phyloP scores from a whole-genome alignment of 1,284 basidiomycete species.

The Melampsora americana region DNA sequence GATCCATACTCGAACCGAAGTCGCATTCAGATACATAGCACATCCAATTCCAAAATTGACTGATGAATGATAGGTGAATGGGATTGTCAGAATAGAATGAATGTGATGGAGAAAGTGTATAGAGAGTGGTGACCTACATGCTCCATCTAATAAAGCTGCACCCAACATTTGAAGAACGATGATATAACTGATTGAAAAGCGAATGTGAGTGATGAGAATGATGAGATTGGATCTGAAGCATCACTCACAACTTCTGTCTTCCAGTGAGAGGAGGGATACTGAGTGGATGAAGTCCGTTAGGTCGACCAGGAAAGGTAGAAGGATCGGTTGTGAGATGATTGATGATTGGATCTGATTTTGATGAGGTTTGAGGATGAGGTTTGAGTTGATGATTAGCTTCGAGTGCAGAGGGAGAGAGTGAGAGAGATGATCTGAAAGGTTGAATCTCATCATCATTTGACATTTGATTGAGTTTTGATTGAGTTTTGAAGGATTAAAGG shows the following conservation, averaged over 20 bases:
- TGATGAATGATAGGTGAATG: not conserved
- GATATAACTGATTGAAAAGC: conserved; percentile 37
- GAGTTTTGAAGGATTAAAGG: too few relatives aligned
- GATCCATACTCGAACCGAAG: conserved; percentile 30
- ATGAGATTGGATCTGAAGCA: not conserved
- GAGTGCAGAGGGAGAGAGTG: not conserved
- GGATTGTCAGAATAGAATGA: not conserved
- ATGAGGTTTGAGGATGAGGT: not conserved
- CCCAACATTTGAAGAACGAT: conserved; percentile 44
- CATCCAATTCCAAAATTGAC: conserved; percentile 51
- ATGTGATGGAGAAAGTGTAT: not conserved
- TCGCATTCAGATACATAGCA: conserved; percentile 41
- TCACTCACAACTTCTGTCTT: conserved; percentile 25
- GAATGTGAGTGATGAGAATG: not conserved
- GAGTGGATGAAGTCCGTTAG: conserved; percentile 31
- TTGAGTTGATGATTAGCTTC: not conserved
- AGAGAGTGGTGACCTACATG: conserved; percentile 2
- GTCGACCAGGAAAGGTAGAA: conserved; percentile 28
- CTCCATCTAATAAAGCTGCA: conserved; percentile 46
- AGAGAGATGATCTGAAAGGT: not conserved
- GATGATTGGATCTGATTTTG: not conserved
- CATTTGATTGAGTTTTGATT: not conserved
- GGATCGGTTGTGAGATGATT: not conserved
- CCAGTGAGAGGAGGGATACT: conserved; percentile 25
- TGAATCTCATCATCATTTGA: not conserved